These are phyloP conservation scores for Fusarium fracticaudum DNA, from an alignment of 2,329 filamentous ascomycete genomes.

Conservation along the genomic window DNA sequence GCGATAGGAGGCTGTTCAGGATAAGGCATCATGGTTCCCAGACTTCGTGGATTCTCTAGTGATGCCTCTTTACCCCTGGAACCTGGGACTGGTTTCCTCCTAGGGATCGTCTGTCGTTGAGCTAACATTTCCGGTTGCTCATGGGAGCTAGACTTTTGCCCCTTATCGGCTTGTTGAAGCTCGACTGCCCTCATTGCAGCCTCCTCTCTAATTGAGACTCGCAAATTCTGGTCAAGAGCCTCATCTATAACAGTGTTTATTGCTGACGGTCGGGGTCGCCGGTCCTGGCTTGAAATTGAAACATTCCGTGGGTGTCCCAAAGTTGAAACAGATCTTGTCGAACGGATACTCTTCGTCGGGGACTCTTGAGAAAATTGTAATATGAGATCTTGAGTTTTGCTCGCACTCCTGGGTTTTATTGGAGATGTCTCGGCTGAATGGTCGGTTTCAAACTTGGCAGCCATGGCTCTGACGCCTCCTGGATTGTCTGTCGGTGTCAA, in stretches of 20 bases:
- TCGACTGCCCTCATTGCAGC: constrained; percentile 24
- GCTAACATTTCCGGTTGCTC: not conserved
- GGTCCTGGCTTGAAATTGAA: constrained; percentile 14
- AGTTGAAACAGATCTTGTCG: constrained; percentile 21
- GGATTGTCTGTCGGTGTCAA: constrained; percentile 40
- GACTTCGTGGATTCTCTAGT: constrained; percentile 39
- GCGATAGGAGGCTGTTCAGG: constrained; percentile 52
- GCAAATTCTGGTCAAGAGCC: constrained; percentile 6
- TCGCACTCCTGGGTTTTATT: not conserved
- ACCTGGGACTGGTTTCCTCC: constrained; percentile 15
- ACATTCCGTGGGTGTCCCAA: not conserved
- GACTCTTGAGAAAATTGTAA: constrained; percentile 34
- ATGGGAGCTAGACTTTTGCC: not conserved
- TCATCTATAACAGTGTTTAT: not conserved
- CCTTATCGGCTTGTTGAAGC: constrained; percentile 16
- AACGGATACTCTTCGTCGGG: constrained; percentile 1
- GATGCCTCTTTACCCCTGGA: constrained; percentile 1
- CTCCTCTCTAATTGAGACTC: constrained; percentile 29
- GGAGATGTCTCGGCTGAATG: constrained; percentile 4
- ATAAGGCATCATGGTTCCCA: constrained; percentile 52
- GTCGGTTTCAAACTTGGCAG: constrained; percentile 60
- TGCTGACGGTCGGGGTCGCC: not conserved
- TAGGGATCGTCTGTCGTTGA: constrained; percentile 1
- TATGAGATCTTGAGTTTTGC: constrained; percentile 33
- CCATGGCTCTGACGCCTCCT: constrained; percentile 59